A percentile compares a stretch with the other conserved stretches of the same genome.
Evolutionary conservation across 805 yeast genomes (phyloP).

Genomic region (Debaryomyces prosopidis): DNA sequence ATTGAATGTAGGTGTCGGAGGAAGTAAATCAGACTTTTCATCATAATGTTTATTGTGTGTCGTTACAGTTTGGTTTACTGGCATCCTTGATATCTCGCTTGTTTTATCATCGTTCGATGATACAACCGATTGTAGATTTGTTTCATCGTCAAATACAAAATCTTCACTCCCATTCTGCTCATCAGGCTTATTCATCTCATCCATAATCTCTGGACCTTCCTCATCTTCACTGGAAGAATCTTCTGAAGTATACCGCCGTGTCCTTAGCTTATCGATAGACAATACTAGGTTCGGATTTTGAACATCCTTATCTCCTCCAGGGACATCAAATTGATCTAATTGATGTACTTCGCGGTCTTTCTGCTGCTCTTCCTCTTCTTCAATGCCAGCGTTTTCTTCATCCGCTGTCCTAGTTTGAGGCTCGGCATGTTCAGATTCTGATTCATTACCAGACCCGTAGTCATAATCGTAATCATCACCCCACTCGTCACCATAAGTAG

Average conservation of each 20-base stretch:
- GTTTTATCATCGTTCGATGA: not conserved
- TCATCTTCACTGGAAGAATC: slow-evolving; percentile 18
- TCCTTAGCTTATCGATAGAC: slow-evolving; percentile 31
- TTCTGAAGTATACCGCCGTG: slow-evolving; percentile 14
- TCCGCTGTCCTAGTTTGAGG: slow-evolving; percentile 1
- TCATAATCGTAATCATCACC: slow-evolving; percentile 34
- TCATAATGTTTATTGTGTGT: not conserved
- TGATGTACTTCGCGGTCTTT: too few species aligned
- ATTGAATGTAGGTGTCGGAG: slow-evolving; percentile 32
- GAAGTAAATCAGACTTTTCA: slow-evolving; percentile 7
- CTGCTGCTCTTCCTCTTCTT: too few species aligned
- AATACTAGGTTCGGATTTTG: slow-evolving; percentile 24
- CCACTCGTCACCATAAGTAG: slow-evolving; percentile 46
- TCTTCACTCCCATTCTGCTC: not conserved
- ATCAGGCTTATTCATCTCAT: not conserved
- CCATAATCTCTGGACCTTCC: slow-evolving; percentile 1
- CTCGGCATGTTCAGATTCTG: slow-evolving; percentile 9
- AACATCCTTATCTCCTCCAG: not conserved
- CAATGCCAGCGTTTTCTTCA: too few species aligned
- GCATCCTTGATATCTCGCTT: not conserved
- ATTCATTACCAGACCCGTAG: slow-evolving; percentile 11
- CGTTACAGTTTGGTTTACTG: not conserved
- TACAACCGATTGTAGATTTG: not conserved
- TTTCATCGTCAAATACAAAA: not conserved
- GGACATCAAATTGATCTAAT: too few species aligned